Conservation (phyloP, 345 rosid species). For the Erodium maritimum region DNA sequence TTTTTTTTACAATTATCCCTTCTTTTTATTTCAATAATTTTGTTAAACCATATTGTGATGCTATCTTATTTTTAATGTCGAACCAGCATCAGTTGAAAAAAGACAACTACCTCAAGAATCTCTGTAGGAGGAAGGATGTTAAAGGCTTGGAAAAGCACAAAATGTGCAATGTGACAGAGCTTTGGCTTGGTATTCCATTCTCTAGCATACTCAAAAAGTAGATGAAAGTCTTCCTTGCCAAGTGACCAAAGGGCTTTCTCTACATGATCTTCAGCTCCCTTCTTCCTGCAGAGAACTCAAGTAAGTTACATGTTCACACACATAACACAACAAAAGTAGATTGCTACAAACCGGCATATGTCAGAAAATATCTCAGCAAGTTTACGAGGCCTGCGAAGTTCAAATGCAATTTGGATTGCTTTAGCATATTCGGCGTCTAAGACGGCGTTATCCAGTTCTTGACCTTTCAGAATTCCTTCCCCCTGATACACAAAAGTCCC, state of each 20-base stretch:
- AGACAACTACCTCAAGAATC: constrained; percentile 55
- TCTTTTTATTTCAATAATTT: background rate
- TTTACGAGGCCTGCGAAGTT: constrained; percentile 73
- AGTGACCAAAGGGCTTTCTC: constrained; percentile 56
- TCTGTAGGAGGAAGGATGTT: constrained; percentile 62
- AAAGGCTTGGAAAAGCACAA: constrained; percentile 58
- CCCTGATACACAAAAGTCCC: constrained; percentile 36
- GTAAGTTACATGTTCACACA: constrained; percentile 5
- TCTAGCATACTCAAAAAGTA: constrained; percentile 68
- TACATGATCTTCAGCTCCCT: constrained; percentile 37
- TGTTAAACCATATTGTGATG: background rate
- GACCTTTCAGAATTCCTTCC: constrained; percentile 61
- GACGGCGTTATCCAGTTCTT: constrained; percentile 82
- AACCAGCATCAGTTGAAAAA: background rate
- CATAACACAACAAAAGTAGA: background rate
- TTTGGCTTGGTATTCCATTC: constrained; percentile 96
- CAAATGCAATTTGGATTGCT: constrained; percentile 78
- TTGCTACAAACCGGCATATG: constrained; percentile 51
- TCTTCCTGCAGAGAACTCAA: constrained; percentile 33
- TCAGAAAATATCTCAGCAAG: constrained; percentile 60
- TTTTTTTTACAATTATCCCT: too few species aligned
- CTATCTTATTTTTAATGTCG: background rate
- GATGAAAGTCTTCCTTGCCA: constrained; percentile 47
- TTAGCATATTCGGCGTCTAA: constrained; percentile 63
- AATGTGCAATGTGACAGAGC: constrained; percentile 80